phyloP scores from a whole-genome alignment of 371 early-diverging fungal genomes.

The Mucor mucedo region DNA sequence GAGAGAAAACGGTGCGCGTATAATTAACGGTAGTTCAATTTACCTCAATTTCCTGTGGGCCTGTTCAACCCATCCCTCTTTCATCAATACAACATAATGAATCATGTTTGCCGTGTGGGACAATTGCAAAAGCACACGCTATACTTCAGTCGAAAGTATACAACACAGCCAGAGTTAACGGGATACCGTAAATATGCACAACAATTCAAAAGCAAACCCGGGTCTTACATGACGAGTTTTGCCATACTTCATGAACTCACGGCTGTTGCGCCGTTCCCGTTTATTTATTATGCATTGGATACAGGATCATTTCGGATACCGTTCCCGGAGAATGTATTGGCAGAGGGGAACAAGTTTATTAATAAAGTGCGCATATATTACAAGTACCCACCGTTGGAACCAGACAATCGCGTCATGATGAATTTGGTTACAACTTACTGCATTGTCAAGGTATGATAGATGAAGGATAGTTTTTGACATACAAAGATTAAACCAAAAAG shows the following conservation, averaged over 20 bases:
- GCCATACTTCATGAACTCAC: conserved; percentile 89
- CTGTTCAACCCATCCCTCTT: no score
- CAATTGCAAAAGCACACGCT: no score
- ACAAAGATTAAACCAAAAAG: not conserved
- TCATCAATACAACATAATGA: no score
- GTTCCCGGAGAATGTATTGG: conserved; percentile 66
- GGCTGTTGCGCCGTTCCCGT: conserved; percentile 81
- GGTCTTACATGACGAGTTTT: conserved; percentile 81
- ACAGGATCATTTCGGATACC: conserved; percentile 62
- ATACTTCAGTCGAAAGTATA: no score
- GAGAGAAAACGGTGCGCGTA: no score
- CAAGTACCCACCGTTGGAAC: conserved; percentile 54
- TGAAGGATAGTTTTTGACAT: no score
- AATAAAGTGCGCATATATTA: conserved; percentile 60
- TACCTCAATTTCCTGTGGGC: no score
- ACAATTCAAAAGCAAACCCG: conserved; percentile 76
- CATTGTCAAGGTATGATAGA: conserved; percentile 70
- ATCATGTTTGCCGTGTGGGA: no score
- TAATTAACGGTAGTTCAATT: no score
- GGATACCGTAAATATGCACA: conserved; percentile 54
- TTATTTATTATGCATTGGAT: conserved; percentile 72
- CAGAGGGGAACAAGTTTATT: conserved; percentile 73
- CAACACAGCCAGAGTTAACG: conserved; percentile 3
- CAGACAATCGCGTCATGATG: conserved; percentile 64
- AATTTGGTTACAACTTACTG: conserved; percentile 84